Evolutionary conservation across 2,329 filamentous ascomycete genomes (phyloP).

Genomic region (Epichloe bromicola): DNA sequence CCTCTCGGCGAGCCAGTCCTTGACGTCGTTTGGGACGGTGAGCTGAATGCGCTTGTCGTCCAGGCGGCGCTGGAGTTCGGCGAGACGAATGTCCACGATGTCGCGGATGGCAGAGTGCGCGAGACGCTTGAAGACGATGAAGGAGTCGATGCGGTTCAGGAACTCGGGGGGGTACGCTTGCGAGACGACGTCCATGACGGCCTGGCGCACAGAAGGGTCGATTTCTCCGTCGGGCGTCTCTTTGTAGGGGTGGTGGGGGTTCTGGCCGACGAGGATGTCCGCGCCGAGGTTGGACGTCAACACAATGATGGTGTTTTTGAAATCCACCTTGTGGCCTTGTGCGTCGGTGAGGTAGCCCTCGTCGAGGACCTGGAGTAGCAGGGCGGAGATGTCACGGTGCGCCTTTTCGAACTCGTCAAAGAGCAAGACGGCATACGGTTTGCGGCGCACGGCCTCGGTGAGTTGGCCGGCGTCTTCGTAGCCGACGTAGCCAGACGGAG

Average conservation of each 20-base stretch:
- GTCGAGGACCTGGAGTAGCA: constrained; percentile 87
- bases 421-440: constrained; percentile 86
- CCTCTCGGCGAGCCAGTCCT: constrained; percentile 74
- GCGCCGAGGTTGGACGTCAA: constrained; percentile 92
- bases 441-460: constrained; percentile 86
- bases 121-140: constrained; percentile 88
- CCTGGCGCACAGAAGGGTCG: constrained; percentile 56
- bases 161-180: constrained; percentile 76
- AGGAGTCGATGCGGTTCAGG: constrained; percentile 90
- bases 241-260: constrained; percentile 50
- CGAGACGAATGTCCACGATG: constrained; percentile 85
- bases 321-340: constrained; percentile 93
- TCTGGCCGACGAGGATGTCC: constrained; percentile 70
- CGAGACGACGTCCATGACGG: constrained; percentile 81
- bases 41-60: constrained; percentile 76
- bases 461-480: constrained; percentile 95
- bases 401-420: constrained; percentile 99
- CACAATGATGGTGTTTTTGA: constrained; percentile 92
- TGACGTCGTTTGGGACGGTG: constrained; percentile 56
- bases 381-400: constrained; percentile 82
- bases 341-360: constrained; percentile 93
- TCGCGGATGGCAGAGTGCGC: constrained; percentile 67
- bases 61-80: constrained; percentile 69
- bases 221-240: constrained; percentile 55
- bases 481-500: constrained; percentile 87